These are phyloP conservation scores for Colletotrichum trifolii DNA, from an alignment of 2,329 filamentous ascomycete species.

Conservation along the genomic window DNA sequence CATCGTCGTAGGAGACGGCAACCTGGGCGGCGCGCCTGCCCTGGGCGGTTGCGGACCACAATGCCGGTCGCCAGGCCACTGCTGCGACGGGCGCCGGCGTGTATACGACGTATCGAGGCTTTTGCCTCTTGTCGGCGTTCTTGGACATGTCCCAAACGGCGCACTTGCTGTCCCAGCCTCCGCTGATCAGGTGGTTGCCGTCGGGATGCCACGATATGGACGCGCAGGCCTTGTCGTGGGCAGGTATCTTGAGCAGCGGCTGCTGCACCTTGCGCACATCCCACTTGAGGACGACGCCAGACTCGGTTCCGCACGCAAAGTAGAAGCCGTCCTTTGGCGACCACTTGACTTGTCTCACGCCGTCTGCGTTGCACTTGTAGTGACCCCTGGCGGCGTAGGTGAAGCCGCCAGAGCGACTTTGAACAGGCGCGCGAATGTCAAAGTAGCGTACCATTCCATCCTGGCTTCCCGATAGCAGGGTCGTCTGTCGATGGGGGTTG, in stretches of 20 bases:
- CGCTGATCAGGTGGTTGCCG: slow-evolving; percentile 73
- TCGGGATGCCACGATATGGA: slow-evolving; percentile 76
- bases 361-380: slow-evolving; percentile 64
- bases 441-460: slow-evolving; percentile 72
- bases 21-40: slow-evolving; percentile 70
- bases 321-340: slow-evolving; percentile 70
- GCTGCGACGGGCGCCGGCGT: slow-evolving; percentile 69
- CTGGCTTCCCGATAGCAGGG: slow-evolving; percentile 71
- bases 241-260: slow-evolving; percentile 69
- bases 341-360: slow-evolving; percentile 73
- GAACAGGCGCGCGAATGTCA: slow-evolving; percentile 62
- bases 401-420: slow-evolving; percentile 59
- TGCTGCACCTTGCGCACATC: slow-evolving; percentile 66
- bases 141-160: slow-evolving; percentile 74
- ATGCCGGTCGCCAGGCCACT: slow-evolving; percentile 71
- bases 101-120: slow-evolving; percentile 70
- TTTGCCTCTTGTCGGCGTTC: slow-evolving; percentile 71
- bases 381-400: slow-evolving; percentile 57
- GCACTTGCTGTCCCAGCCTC: slow-evolving; percentile 69
- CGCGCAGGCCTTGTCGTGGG: slow-evolving; percentile 69
- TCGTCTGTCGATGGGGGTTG: slow-evolving; percentile 68
- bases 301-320: slow-evolving; percentile 73
- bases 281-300: slow-evolving; percentile 72
- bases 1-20: slow-evolving; percentile 71
- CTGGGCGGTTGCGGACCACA: slow-evolving; percentile 73